Base-by-base conservation (phyloP, 495 filamentous ascomycete species). In the Aspergillus diversus region DNA sequence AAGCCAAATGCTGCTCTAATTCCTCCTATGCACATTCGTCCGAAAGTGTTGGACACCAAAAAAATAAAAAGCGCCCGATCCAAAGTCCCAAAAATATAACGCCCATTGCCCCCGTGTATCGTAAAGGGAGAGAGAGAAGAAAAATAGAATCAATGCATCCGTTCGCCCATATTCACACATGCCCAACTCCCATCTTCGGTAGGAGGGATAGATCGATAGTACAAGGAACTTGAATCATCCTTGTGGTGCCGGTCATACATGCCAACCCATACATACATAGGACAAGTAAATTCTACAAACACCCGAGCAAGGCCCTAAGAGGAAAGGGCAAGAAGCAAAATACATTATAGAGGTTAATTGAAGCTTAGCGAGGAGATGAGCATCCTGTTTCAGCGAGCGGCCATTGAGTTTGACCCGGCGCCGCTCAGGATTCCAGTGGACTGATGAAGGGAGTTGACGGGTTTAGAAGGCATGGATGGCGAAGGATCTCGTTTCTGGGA, bases 381-480 rank as follows among this genome's bases (percentile, higher is more conserved):
- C 21, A 27, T 27, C 21, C 21, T 27, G 21, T 27, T 27, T 54
- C 67, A 81, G 61, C 77, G 76, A 33, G 74, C 70, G 17, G 68
- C 67, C 71, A 79, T 77, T 34, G 74, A 72, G 57, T 71, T 79
- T 58, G 72, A 68, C 34, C 73, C 66, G 34, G 77, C 51, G 21
- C 71, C 69, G 68, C 69, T 55, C 65, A 69, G 53, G 66, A 75
- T 51, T 61, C 73, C 57, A 31, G 64, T 17, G 58, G 78, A 64
- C 60, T 75, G 75, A 65, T 81, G 77, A 35, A 79, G 61, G 33
- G 69, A 68, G 58, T 75, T 74, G 55, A 73, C 73, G 15, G 73
- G 60, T 55, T 77, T 78, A 5, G 75, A 67, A 13, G 72, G 56
- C 27, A 76, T 52, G 21, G 73, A 58, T 16, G 77, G 77, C 11